Conservation (phyloP, 345 rosid species). For the Gossypioides kirkii region DNA sequence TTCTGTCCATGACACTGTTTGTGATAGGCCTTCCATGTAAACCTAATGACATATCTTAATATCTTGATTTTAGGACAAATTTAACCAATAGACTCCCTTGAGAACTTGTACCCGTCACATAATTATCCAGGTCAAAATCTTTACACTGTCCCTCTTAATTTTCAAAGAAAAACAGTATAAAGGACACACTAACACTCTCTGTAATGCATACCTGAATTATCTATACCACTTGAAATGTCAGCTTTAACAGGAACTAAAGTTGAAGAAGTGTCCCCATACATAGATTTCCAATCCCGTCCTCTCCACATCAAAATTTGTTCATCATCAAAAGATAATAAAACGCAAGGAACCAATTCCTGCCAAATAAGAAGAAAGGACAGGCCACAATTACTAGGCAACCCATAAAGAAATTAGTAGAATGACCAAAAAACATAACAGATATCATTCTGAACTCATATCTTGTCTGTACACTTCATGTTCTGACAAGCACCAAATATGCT, state of each 20-base stretch:
- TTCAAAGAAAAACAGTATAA: not conserved
- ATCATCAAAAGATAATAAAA: slow-evolving; percentile 81
- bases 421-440: slow-evolving; percentile 1
- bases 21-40: not conserved
- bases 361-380: slow-evolving; percentile 5
- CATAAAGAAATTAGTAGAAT: not conserved
- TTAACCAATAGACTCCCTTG: not conserved
- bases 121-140: not conserved
- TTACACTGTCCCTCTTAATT: not conserved
- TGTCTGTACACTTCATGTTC: not conserved
- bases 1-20: not conserved
- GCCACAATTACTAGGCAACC: slow-evolving; percentile 1
- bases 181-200: not conserved
- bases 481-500: not conserved
- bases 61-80: slow-evolving; percentile 4
- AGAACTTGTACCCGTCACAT: not conserved
- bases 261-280: slow-evolving; percentile 40
- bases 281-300: slow-evolving; percentile 77
- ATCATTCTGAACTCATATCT: not conserved
- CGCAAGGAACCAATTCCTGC: slow-evolving; percentile 89
- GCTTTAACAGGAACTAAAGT: slow-evolving; percentile 27
- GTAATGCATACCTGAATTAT: slow-evolving; percentile 38
- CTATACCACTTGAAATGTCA: slow-evolving; percentile 19
- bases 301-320: slow-evolving; percentile 94
- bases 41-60: not conserved